Conservation (phyloP, 1,284 basidiomycete species). For the Heimioporus retisporus region DNA sequence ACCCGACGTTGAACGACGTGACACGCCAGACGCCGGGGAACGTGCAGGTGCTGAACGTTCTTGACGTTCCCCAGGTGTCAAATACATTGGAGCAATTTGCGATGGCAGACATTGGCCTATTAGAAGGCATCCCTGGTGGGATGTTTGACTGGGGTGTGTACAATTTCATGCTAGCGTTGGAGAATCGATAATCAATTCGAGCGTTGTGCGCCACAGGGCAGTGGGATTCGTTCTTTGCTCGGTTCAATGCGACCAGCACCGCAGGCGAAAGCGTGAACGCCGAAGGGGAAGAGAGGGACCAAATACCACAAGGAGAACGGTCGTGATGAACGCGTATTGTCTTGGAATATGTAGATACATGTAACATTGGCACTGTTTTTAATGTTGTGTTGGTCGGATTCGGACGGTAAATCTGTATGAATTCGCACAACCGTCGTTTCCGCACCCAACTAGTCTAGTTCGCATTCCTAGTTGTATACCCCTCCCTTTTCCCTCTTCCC, state of each 20-base stretch:
- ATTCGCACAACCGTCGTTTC: constrained; percentile 8
- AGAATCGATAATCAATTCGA: constrained; percentile 1
- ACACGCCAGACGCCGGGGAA: constrained; percentile 54
- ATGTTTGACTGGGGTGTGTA: constrained; percentile 90
- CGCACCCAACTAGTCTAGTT: constrained; percentile 17
- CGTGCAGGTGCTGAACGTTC: constrained; percentile 80
- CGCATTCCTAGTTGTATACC: constrained; percentile 38
- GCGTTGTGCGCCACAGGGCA: constrained; percentile 58
- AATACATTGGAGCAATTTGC: constrained; percentile 70
- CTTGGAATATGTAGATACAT: constrained; percentile 24
- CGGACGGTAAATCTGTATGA: constrained; percentile 24
- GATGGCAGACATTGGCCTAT: constrained; percentile 75
- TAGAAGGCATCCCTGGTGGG: constrained; percentile 85
- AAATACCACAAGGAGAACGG: constrained; percentile 5
- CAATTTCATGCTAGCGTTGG: constrained; percentile 12
- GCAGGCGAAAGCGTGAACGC: constrained; percentile 13
- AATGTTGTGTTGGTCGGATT: constrained; percentile 8
- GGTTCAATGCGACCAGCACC: constrained; percentile 41
- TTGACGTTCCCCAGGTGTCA: constrained; percentile 67
- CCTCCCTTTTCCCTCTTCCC: too few relatives aligned
- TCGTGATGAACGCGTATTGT: constrained; percentile 1
- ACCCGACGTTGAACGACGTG: constrained; percentile 67
- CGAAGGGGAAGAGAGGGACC: constrained; percentile 1
- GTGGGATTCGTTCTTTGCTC: constrained; percentile 81
- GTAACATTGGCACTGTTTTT: constrained; percentile 5